phyloP scores from a whole-genome alignment of 495 filamentous ascomycete species.

The Cercophora newfieldiana region DNA sequence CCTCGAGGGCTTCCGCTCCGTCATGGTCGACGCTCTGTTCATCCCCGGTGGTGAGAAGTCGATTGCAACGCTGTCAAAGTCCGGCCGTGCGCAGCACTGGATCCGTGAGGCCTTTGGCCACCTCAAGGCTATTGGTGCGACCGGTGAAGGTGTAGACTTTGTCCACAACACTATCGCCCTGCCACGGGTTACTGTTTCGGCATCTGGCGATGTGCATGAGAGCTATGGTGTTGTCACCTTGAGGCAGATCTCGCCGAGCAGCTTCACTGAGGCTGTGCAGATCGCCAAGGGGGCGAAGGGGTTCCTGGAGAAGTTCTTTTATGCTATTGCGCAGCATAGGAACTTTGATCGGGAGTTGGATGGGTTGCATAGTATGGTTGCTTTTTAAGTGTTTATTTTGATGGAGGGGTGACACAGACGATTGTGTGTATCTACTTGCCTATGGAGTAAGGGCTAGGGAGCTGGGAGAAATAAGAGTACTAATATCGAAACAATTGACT shows the following conservation, averaged over 20 bases:
- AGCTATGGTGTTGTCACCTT: constrained; percentile 73
- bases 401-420: neutral
- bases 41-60: constrained; percentile 73
- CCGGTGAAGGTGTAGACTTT: constrained; percentile 67
- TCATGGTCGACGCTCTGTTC: constrained; percentile 83
- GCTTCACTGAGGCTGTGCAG: constrained; percentile 54
- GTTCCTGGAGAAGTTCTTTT: constrained; percentile 64
- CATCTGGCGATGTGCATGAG: constrained; percentile 54
- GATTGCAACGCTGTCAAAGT: constrained; percentile 59
- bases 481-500: too few species aligned
- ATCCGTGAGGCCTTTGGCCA: constrained; percentile 81
- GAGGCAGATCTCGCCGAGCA: constrained; percentile 48
- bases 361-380: constrained; percentile 55
- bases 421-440: neutral
- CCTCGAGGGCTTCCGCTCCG: constrained; percentile 78
- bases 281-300: constrained; percentile 63
- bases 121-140: constrained; percentile 74
- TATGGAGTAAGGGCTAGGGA: too few species aligned
- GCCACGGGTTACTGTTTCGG: constrained; percentile 52
- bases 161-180: constrained; percentile 60
- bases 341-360: constrained; percentile 73
- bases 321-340: constrained; percentile 65
- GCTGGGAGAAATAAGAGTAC: too few species aligned
- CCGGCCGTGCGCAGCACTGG: constrained; percentile 80
- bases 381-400: constrained; percentile 34